Conservation (phyloP, 768 basidiomycete species). For the Rhodotorula paludigena region DNA sequence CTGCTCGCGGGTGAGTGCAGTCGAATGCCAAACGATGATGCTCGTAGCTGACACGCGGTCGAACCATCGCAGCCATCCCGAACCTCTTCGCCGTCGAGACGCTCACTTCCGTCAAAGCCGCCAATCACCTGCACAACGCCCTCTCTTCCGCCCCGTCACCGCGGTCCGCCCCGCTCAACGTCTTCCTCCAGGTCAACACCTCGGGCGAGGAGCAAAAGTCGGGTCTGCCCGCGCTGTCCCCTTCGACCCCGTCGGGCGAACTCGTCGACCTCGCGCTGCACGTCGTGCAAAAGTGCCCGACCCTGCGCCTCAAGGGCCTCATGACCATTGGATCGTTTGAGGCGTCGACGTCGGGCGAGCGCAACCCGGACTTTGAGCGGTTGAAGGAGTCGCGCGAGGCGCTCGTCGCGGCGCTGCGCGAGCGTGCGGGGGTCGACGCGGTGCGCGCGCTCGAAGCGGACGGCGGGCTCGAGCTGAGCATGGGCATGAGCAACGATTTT, state of each 20-base stretch:
- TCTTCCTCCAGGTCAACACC: conserved; percentile 91
- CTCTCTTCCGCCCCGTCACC: conserved; percentile 65
- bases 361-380: conserved; percentile 68
- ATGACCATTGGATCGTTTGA: conserved; percentile 94
- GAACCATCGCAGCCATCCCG: conserved; percentile 63
- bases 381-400: conserved; percentile 33
- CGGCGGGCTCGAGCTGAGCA: conserved; percentile 51
- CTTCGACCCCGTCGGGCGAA: conserved; percentile 50
- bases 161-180: conserved; percentile 74
- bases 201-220: conserved; percentile 89
- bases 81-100: conserved; percentile 85
- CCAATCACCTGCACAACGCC: conserved; percentile 69
- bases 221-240: conserved; percentile 62
- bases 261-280: conserved; percentile 64
- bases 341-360: conserved; percentile 55
- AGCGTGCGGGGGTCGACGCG: background rate
- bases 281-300: conserved; percentile 67
- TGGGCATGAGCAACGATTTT: conserved; percentile 98
- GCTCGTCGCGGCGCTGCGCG: conserved; percentile 18
- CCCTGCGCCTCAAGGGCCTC: conserved; percentile 70
- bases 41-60: background rate
- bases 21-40: background rate
- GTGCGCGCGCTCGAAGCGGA: conserved; percentile 24
- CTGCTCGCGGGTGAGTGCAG: conserved; percentile 63
- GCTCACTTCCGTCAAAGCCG: conserved; percentile 71